Conservation (phyloP, 768 basidiomycete species). For the Tubosaeta sp. region DNA sequence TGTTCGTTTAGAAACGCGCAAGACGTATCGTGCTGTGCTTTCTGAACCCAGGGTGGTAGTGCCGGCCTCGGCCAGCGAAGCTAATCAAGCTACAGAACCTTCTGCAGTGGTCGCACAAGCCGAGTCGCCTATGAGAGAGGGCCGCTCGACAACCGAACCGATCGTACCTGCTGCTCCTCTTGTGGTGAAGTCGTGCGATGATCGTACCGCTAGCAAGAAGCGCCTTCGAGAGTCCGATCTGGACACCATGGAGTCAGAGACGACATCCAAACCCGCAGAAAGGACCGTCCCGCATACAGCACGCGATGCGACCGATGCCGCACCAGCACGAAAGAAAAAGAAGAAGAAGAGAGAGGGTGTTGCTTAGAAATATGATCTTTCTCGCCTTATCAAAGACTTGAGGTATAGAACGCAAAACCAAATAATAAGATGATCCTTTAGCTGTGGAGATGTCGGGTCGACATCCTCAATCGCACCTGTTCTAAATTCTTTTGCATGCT, state of each 20-base stretch:
- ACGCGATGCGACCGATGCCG: not conserved
- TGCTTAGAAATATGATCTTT: not conserved
- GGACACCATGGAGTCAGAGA: not conserved
- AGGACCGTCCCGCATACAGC: not conserved
- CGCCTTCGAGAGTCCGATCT: constrained; percentile 18
- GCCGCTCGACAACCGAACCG: not conserved
- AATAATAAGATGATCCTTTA: not conserved
- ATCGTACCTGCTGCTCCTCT: not conserved
- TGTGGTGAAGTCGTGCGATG: not conserved
- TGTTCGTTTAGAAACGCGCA: constrained; percentile 61
- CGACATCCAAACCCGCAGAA: not conserved
- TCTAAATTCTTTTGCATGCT: not conserved
- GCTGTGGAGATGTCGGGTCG: not conserved
- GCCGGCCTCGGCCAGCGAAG: constrained; percentile 27
- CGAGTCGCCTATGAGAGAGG: not conserved
- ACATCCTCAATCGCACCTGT: not conserved
- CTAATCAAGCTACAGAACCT: not conserved
- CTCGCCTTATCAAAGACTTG: not conserved
- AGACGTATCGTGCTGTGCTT: constrained; percentile 73
- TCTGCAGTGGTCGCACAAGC: not conserved
- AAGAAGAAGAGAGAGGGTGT: constrained; percentile 12
- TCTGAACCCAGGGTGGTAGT: constrained; percentile 70
- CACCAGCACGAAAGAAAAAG: constrained; percentile 20
- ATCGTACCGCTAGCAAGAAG: constrained; percentile 10
- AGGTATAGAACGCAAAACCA: not conserved